These are phyloP conservation scores for Blastomyces silverae DNA, from an alignment of 2,329 filamentous ascomycete genomes.

Conservation along the genomic window DNA sequence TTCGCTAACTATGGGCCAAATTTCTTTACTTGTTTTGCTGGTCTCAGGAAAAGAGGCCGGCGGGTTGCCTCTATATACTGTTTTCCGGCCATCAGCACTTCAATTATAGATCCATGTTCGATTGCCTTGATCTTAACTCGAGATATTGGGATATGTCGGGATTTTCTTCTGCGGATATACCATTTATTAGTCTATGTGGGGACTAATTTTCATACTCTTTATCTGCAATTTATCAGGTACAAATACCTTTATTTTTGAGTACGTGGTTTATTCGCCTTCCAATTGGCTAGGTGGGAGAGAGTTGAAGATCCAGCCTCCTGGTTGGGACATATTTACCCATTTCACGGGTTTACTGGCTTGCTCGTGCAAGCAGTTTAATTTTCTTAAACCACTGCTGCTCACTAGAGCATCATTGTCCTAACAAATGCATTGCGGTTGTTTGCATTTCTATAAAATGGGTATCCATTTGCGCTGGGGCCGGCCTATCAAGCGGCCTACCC, in stretches of 20 bases:
- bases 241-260: background rate
- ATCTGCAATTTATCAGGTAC: background rate
- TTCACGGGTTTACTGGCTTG: background rate
- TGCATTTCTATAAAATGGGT: background rate
- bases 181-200: background rate
- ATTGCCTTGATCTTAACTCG: background rate
- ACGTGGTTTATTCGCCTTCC: background rate
- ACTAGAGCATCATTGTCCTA: background rate
- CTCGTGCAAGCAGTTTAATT: background rate
- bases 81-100: background rate
- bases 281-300: background rate
- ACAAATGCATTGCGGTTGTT: background rate
- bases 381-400: too few species aligned
- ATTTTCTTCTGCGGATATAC: background rate
- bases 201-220: background rate
- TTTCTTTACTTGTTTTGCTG: background rate
- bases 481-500: background rate
- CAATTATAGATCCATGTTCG: background rate
- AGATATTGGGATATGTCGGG: background rate
- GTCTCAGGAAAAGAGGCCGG: background rate
- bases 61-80: background rate
- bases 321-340: background rate
- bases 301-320: background rate
- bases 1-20: background rate
- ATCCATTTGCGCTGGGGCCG: background rate